Evolutionary conservation across 1,284 basidiomycete genomes (phyloP).

Genomic region (Tilletia caries): DNA sequence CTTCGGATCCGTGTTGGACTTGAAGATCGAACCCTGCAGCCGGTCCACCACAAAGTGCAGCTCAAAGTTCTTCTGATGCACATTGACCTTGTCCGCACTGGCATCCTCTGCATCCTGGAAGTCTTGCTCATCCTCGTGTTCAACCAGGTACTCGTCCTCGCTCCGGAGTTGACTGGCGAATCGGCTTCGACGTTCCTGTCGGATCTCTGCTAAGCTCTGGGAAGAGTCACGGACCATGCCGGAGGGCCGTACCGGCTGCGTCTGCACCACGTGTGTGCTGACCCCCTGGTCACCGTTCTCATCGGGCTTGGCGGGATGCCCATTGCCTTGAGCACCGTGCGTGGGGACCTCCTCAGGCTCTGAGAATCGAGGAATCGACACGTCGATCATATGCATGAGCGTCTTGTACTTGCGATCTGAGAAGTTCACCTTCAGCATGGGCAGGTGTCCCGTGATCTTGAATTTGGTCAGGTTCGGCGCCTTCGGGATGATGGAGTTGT

Average conservation of each 20-base stretch:
- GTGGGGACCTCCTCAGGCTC: neutral
- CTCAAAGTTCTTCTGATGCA: conserved; percentile 82
- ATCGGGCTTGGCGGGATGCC: neutral
- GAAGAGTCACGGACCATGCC: conserved; percentile 9
- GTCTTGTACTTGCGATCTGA: conserved; percentile 95
- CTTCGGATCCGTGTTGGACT: conserved; percentile 60
- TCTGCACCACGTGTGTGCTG: neutral
- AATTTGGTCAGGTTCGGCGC: conserved; percentile 81
- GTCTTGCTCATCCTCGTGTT: conserved; percentile 40
- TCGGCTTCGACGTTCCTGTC: conserved; percentile 33
- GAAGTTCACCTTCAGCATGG: conserved; percentile 83
- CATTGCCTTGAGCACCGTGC: neutral
- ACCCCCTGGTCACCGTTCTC: neutral
- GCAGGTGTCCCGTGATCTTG: conserved; percentile 87
- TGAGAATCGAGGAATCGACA: conserved; percentile 70
- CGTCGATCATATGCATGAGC: conserved; percentile 87
- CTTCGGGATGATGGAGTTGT: conserved; percentile 88
- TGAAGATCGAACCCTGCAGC: conserved; percentile 78
- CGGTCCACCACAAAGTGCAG: conserved; percentile 84
- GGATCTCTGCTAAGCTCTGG: conserved; percentile 1
- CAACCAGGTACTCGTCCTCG: conserved; percentile 41
- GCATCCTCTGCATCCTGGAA: conserved; percentile 47
- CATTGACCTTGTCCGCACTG: conserved; percentile 55
- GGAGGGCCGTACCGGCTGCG: neutral
- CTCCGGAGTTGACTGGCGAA: conserved; percentile 43